Base-by-base conservation (phyloP, 257 asterid species). In the Cruciata laevipes region DNA sequence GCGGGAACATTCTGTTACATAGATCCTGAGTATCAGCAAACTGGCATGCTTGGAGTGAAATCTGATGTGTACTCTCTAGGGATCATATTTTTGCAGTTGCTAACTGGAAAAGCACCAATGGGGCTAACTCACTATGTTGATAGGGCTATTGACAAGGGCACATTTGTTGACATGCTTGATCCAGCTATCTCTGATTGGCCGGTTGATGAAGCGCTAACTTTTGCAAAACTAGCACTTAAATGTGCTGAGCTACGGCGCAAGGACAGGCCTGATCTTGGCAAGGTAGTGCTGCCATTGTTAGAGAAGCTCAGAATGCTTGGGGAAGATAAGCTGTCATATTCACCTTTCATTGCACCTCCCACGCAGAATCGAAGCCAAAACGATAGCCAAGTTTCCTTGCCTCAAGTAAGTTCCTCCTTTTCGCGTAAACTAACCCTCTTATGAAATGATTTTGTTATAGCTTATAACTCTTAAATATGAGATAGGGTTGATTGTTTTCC, bases 1-100 rank as follows among this genome's bases (percentile, higher is more conserved):
- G 98, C 98, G 17, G 98, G 98, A 59, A 91, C 98, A 1, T 89
- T 91, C 79, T 91, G 98, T 82, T 91, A 91, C 84, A 91, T 91
- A 35, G 98, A 91, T 67, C 98, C 98, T 0, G 98, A 91, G 84
- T 91, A 91, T 66, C 98, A 91, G 79, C 95, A 91, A 68, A 89
- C 98, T 6, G 98, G 96, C 7, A 91, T 91, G 98, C 98, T 91
- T 18, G 96, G 98, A 30, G 91, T 89, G 64, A 91, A 91, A 82
- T 91, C 98, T 12, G 98, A 91, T 63, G 83, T 89, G 14, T 91
- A 91, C 70, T 89, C 98, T 10, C 74, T 91, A 33, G 98, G 98
- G 44, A 82, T 91, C 70, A 89, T 91, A 35, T 91, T 74, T 72
- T 77, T 91, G 68, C 98, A 91, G 83, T 73, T 91, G 68, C 74